Base-by-base conservation (phyloP, 208 protist genomes). In the Naegleria gruberi region DNA sequence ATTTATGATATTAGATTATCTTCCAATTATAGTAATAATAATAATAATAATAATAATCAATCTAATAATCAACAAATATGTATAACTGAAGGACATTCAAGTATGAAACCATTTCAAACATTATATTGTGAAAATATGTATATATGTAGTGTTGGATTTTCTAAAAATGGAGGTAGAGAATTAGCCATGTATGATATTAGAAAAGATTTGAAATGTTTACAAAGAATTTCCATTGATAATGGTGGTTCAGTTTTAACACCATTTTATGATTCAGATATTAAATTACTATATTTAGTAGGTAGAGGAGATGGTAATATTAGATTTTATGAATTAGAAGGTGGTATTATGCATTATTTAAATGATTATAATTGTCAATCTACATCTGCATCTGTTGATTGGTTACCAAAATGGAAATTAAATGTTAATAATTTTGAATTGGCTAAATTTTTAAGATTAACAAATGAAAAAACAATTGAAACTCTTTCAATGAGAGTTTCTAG, bases 301-400 rank as follows among this genome's bases (percentile, higher is more conserved):
- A 98, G 97, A 87, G 98, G 98, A 55, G 98, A 99, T 89, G 95
- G 94, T 82, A 96, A 95, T 90, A 96, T 99, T 89, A 94, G 95
- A 86, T 98, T 96, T 92, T 99, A 95, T 90, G 98, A 99, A 91
- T 89, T 99, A 12, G 92, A 94, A 83, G 93, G 95, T 87, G 88
- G 95, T 51, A 93, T 92, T 4, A 90, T 91, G 37, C 84, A 46
- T 44, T 93, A 92, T 47, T 94, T 98, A 46, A 93, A 91, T 83
- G 93, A 96, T 77, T 97, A 95, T 90, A 90, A 91, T 42, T 92
- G 92, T 4, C 77, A 90, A 30, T 41, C 94, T 94, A 57, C 93
- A 96, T 40, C 26, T 77, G 94, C 95, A 84, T 97, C 97, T 86
- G 37, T 99, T 17, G 95, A 94, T 86, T 94, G 95, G 77, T 51